phyloP scores from a whole-genome alignment of 306 rosid species.

The Quercus dentata region DNA sequence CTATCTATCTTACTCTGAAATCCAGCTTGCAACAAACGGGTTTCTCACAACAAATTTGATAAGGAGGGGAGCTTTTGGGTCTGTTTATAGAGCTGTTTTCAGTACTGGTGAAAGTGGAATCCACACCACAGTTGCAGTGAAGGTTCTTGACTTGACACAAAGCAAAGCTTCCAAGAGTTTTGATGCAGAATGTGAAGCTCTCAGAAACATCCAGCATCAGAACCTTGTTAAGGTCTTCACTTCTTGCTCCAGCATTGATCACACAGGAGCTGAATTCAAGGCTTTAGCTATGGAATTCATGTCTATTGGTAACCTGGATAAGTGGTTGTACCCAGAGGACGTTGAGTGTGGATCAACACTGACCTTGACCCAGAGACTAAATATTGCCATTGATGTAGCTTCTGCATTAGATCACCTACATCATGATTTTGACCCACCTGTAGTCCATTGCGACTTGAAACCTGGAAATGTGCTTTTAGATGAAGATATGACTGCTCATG shows the following conservation, averaged over 20 bases:
- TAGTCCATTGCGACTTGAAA: constrained; percentile 47
- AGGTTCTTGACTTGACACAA: constrained; percentile 34
- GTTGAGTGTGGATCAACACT: too few relatives aligned
- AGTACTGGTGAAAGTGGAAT: background rate
- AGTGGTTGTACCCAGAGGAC: too few relatives aligned
- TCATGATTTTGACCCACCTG: constrained; percentile 36
- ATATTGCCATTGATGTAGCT: constrained; percentile 1
- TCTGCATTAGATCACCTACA: constrained; percentile 44
- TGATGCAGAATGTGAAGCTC: too few relatives aligned
- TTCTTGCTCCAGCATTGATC: background rate
- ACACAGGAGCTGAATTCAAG: too few relatives aligned
- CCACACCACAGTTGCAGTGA: constrained; percentile 30
- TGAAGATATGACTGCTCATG: constrained; percentile 42
- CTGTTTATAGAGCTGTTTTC: background rate
- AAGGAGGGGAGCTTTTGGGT: background rate
- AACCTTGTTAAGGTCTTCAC: too few relatives aligned
- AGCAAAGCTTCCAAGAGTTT: too few relatives aligned
- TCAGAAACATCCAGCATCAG: too few relatives aligned
- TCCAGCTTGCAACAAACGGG: background rate
- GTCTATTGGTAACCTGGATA: too few relatives aligned
- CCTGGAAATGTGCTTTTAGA: constrained; percentile 41
- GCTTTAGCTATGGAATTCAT: too few relatives aligned
- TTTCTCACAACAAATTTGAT: background rate
- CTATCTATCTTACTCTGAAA: background rate
- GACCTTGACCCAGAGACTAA: too few relatives aligned